phyloP scores from a whole-genome alignment of 768 basidiomycete species.

The Lentinus brumalis region DNA sequence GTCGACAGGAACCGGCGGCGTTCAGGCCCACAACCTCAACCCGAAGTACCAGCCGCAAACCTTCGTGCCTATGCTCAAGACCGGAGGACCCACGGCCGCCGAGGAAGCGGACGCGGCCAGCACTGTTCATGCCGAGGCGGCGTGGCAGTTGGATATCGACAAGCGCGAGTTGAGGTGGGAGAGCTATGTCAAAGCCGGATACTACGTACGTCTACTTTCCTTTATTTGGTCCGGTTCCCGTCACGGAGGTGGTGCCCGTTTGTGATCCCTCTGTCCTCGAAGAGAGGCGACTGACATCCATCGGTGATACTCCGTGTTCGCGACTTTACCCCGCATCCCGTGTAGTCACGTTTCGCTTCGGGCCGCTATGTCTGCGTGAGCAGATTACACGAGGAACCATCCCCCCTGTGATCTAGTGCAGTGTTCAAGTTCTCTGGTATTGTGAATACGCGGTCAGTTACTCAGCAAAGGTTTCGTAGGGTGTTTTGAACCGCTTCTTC shows the following conservation, averaged over 20 bases:
- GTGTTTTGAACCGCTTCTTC: slow-evolving; percentile 69
- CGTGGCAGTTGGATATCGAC: slow-evolving; percentile 78
- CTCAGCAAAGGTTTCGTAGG: slow-evolving; percentile 40
- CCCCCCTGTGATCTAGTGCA: too few species aligned
- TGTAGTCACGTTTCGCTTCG: too few species aligned
- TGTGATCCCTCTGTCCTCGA: too few species aligned
- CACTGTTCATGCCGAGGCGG: slow-evolving; percentile 41
- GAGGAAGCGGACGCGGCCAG: slow-evolving; percentile 37
- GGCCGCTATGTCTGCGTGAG: too few species aligned
- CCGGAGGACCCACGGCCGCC: slow-evolving; percentile 22
- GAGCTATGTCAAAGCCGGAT: slow-evolving; percentile 86
- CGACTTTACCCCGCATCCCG: too few species aligned
- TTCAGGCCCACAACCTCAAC: slow-evolving; percentile 64
- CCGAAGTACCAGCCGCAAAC: slow-evolving; percentile 57
- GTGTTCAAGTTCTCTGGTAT: too few species aligned
- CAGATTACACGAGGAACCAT: too few species aligned
- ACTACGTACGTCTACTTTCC: slow-evolving; percentile 57
- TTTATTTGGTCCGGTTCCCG: not conserved
- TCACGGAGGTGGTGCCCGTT: too few species aligned
- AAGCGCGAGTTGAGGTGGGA: slow-evolving; percentile 76
- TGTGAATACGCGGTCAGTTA: not conserved
- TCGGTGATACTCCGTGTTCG: too few species aligned
- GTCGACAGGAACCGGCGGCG: slow-evolving; percentile 43
- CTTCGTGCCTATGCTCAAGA: slow-evolving; percentile 55
- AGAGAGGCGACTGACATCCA: too few species aligned